phyloP scores from a whole-genome alignment of 495 filamentous ascomycete species.

The Talaromyces adpressus region DNA sequence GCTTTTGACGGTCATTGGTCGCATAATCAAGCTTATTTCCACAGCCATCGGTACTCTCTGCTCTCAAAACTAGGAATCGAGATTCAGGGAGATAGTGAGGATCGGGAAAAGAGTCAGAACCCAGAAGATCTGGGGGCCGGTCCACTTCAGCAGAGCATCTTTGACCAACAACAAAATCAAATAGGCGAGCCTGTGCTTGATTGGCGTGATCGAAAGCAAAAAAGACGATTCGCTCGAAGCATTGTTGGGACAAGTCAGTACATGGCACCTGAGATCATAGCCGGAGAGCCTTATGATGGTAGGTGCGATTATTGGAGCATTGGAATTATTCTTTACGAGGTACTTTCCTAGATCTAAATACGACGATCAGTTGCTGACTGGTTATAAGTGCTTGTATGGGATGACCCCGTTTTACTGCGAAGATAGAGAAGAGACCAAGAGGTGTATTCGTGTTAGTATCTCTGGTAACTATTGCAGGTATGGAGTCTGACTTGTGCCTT shows the following conservation, averaged over 20 bases:
- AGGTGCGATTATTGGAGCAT: conserved; percentile 97
- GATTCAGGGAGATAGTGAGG: conserved; percentile 68
- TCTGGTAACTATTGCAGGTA: background rate
- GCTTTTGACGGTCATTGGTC: conserved; percentile 94
- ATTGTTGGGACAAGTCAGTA: conserved; percentile 97
- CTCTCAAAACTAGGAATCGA: conserved; percentile 66
- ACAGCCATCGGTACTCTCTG: conserved; percentile 70
- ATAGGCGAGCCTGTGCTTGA: conserved; percentile 54
- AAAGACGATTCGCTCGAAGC: conserved; percentile 67
- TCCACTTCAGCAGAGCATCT: conserved; percentile 34
- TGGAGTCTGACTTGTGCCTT: conserved; percentile 15
- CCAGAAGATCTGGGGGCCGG: conserved; percentile 21
- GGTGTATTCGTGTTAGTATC: conserved; percentile 63
- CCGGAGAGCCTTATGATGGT: conserved; percentile 78
- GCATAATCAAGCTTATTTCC: conserved; percentile 79
- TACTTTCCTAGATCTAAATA: conserved; percentile 16
- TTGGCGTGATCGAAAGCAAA: conserved; percentile 72
- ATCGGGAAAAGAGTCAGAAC: conserved; percentile 42
- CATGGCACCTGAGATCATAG: conserved; percentile 91
- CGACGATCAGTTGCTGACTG: background rate
- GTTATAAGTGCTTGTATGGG: conserved; percentile 69
- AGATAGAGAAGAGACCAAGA: conserved; percentile 71
- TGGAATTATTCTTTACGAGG: conserved; percentile 85
- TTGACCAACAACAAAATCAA: conserved; percentile 49
- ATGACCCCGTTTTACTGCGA: conserved; percentile 83